Base-by-base conservation (phyloP, 331 rosid species). In the Cucumis variabilis region DNA sequence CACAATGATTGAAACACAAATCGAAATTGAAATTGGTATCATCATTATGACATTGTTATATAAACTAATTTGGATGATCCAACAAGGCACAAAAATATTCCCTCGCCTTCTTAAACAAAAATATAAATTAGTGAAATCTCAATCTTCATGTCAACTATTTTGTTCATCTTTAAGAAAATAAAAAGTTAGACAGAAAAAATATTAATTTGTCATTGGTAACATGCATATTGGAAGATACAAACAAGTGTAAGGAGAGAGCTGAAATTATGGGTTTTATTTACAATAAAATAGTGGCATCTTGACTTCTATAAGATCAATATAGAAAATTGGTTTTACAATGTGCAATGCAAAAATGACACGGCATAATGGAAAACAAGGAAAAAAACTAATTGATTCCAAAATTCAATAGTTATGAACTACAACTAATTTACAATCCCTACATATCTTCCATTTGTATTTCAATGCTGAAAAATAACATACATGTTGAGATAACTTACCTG, bases 401-500 rank as follows among this genome's bases (percentile, higher is more conserved):
- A 76, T 46, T 76, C 21, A 76, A 28, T 46, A 48, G 24, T 76
- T 76, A 76, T 24, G 13, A 76, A 76, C 7, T 48, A n/a, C 5
- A 46, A 23, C 24, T 37, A 73, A 33, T 73, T 76, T 76, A 46
- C 27, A 13, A 14, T 2, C 82, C 21, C 20, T n/a, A 48, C n/a
- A 62, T n/a, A 76, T 48, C 82, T 76, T 50, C 50, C 37, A 72
- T 30, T 30, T 30, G 37, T 30, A 30, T 30, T 30, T 17, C 20
- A 53, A 28, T 58, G 50, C 28, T 41, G 71, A 58, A 30, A 55
- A 60, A 65, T 8, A 24, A 44, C 11, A 15, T n/a, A 37, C 41
- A 83, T 41, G 51, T 25, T 28, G 71, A 63, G 86, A 53, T 46
- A 11, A 76, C 92, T 92, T 90, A 92, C 95, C 96, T 50, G 94